Evolutionary conservation across 1,284 basidiomycete genomes (phyloP).

Genomic region (Heimioporus punctisporus): DNA sequence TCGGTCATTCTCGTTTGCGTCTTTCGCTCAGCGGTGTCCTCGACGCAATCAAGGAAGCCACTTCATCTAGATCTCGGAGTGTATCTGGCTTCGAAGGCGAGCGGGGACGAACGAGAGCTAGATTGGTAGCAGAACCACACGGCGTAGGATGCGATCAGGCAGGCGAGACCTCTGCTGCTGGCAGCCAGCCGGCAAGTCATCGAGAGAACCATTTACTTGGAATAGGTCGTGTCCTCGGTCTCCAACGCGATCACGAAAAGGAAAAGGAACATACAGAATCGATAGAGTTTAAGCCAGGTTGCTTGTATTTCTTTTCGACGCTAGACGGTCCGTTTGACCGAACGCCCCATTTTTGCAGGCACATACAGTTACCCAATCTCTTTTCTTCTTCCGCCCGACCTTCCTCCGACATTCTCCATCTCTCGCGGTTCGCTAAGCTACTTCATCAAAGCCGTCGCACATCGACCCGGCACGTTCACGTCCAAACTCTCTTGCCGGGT

Average conservation of each 20-base stretch:
- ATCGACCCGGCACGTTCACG: constrained; percentile 87
- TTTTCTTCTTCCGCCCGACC: constrained; percentile 80
- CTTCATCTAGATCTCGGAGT: constrained; percentile 14
- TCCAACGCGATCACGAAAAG: constrained; percentile 18
- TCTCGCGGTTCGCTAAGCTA: constrained; percentile 85
- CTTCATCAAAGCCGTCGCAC: constrained; percentile 81
- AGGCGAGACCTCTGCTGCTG: constrained; percentile 9
- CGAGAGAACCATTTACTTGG: constrained; percentile 19
- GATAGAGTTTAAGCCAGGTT: constrained; percentile 93
- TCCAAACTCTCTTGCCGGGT: constrained; percentile 73
- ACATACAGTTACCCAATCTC: constrained; percentile 96
- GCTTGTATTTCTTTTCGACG: not conserved
- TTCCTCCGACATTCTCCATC: constrained; percentile 83
- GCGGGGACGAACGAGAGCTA: constrained; percentile 23
- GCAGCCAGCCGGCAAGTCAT: not conserved
- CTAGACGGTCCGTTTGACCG: no score
- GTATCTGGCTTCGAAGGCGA: constrained; percentile 15
- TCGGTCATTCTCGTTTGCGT: constrained; percentile 33
- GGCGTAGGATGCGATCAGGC: not conserved
- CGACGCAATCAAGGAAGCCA: constrained; percentile 37
- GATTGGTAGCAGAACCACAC: constrained; percentile 5
- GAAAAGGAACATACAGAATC: constrained; percentile 46
- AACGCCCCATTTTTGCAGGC: constrained; percentile 45
- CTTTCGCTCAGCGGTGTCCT: constrained; percentile 40
- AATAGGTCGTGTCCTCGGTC: constrained; percentile 23